Conservation (phyloP, 2,329 filamentous ascomycete genomes). For the Penicillium sp. region DNA sequence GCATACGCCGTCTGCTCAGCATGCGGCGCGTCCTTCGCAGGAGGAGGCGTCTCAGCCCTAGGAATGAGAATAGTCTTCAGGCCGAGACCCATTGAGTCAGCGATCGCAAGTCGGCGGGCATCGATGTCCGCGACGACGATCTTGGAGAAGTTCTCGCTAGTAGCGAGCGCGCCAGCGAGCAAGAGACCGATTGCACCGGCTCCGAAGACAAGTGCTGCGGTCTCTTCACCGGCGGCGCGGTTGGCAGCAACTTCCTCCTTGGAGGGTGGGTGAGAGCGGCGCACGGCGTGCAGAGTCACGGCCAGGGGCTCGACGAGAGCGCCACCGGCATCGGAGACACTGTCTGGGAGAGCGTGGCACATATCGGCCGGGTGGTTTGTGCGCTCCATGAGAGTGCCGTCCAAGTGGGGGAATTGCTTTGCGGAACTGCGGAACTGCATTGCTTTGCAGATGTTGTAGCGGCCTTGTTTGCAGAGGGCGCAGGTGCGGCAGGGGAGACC, state of each 20-base stretch:
- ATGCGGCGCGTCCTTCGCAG: constrained; percentile 33
- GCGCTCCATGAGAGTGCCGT: constrained; percentile 64
- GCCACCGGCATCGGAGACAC: constrained; percentile 57
- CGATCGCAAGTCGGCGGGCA: constrained; percentile 57
- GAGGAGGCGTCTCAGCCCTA: constrained; percentile 32
- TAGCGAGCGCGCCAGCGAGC: constrained; percentile 59
- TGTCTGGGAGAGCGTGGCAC: constrained; percentile 60
- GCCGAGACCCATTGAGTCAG: constrained; percentile 41
- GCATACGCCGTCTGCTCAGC: constrained; percentile 37
- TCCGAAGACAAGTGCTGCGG: constrained; percentile 60
- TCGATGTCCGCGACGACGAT: constrained; percentile 66
- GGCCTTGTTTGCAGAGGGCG: constrained; percentile 55
- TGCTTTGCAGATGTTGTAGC: constrained; percentile 64
- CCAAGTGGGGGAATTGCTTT: constrained; percentile 62
- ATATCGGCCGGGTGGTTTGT: constrained; percentile 64
- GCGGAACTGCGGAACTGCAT: constrained; percentile 62
- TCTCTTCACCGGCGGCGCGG: constrained; percentile 41
- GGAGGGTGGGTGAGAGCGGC: constrained; percentile 54
- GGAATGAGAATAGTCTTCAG: constrained; percentile 43
- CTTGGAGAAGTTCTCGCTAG: constrained; percentile 54
- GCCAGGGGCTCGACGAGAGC: constrained; percentile 63
- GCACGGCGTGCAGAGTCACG: constrained; percentile 62
- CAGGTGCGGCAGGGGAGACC: constrained; percentile 77
- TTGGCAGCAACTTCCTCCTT: constrained; percentile 40
- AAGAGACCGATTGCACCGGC: constrained; percentile 64